A percentile compares a stretch with the other conserved stretches of the same genome.
Evolutionary conservation across 2,329 filamentous ascomycete species (phyloP).

Genomic region (Fusarium begoniae): DNA sequence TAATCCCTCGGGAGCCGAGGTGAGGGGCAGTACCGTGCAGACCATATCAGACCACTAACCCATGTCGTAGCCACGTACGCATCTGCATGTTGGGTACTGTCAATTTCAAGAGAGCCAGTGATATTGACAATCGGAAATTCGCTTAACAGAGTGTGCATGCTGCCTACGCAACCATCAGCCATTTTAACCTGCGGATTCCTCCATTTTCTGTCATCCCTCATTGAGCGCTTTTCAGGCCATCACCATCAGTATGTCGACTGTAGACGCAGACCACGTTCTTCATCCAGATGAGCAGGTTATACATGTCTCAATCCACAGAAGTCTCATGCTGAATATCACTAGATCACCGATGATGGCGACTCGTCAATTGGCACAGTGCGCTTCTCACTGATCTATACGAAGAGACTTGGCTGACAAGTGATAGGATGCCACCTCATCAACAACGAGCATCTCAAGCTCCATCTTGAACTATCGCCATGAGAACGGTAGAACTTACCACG

Average conservation of each 20-base stretch:
- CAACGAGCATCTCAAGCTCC: not conserved
- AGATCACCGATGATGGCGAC: not conserved
- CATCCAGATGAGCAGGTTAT: not conserved
- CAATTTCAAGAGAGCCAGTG: not conserved
- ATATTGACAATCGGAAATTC: fast-evolving
- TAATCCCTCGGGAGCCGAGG: not conserved
- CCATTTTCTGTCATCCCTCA: too few species aligned
- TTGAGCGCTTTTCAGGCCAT: not conserved
- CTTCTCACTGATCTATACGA: fast-evolving
- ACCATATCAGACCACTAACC: not conserved
- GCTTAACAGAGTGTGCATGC: not conserved
- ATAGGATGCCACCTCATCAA: not conserved
- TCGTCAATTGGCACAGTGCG: not conserved
- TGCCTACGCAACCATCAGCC: not conserved
- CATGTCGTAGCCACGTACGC: not conserved
- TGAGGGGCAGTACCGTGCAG: not conserved
- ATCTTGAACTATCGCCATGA: not conserved
- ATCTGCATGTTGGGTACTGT: not conserved
- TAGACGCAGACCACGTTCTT: not conserved
- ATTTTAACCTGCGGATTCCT: not conserved
- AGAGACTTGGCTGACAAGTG: fast-evolving
- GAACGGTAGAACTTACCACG: constrained; percentile 18
- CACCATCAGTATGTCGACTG: not conserved
- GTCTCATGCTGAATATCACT: fast-evolving
- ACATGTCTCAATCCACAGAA: fast-evolving